These are phyloP conservation scores for Tuber calosporum DNA, from an alignment of 495 filamentous ascomycete species.

Conservation along the genomic window DNA sequence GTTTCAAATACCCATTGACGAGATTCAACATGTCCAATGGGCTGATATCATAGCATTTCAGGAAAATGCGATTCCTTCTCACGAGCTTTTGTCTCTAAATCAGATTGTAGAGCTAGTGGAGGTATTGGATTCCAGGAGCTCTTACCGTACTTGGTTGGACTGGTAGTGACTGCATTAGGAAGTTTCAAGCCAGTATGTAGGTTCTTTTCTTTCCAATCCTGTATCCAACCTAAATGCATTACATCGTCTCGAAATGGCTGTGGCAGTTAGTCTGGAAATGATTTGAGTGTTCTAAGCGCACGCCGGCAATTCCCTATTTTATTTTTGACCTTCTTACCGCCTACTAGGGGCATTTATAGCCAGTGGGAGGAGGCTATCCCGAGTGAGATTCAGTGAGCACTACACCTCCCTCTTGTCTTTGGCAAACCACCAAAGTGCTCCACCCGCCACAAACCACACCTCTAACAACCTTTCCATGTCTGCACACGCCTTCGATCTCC, in stretches of 20 bases:
- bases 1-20: too few species aligned
- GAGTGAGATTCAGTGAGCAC: neutral
- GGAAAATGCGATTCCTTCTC: too few species aligned
- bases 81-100: too few species aligned
- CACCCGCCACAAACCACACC: conserved; percentile 23
- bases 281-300: neutral
- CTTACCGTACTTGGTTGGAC: neutral
- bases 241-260: neutral
- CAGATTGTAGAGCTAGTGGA: too few species aligned
- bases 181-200: neutral
- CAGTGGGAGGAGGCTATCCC: neutral
- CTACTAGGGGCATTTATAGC: neutral
- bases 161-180: neutral
- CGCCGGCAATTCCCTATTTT: neutral
- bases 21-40: too few species aligned
- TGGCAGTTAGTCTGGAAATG: neutral
- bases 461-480: neutral
- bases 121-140: too few species aligned
- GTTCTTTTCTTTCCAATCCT: neutral
- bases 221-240: neutral
- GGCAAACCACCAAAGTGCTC: conserved; percentile 15
- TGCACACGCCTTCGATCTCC: conserved; percentile 7
- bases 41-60: too few species aligned
- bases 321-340: neutral
- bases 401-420: neutral